phyloP scores from a whole-genome alignment of 1,139 yeast species.

The Maudiozyma humilis region DNA sequence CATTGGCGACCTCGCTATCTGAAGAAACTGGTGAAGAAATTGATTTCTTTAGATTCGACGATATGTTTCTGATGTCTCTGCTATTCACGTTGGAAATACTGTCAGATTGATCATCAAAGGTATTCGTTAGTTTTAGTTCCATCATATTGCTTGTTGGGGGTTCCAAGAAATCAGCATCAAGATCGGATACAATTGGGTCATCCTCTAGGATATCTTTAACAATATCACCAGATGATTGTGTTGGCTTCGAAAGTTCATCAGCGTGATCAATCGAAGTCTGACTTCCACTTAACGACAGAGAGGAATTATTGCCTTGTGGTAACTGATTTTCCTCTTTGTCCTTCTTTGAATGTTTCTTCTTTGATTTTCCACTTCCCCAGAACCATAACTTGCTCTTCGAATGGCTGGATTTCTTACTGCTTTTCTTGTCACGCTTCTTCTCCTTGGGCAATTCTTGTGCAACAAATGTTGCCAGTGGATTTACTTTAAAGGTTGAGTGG shows the following conservation, averaged over 20 bases:
- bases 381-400: constrained; percentile 22
- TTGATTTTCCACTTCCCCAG: constrained; percentile 16
- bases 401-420: constrained; percentile 9
- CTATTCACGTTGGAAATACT: background rate
- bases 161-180: background rate
- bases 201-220: background rate
- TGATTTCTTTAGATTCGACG: background rate
- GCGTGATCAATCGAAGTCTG: background rate
- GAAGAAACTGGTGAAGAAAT: background rate
- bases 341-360: constrained; percentile 7
- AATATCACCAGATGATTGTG: background rate
- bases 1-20: background rate
- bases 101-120: background rate
- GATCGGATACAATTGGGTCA: background rate
- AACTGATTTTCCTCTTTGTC: background rate
- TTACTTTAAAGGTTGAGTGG: constrained; percentile 21
- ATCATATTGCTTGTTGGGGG: background rate
- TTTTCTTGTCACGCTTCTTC: constrained; percentile 13
- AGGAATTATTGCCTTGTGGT: background rate
- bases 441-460: constrained; percentile 22
- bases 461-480: constrained; percentile 26
- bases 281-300: background rate
- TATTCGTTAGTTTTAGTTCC: background rate
- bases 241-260: too few relatives aligned
- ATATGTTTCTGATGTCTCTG: background rate